Percentiles rank a stretch among this genome's conserved stretches.
These are phyloP conservation scores for Boletellus dicymbophilus DNA, from an alignment of 1,284 basidiomycete genomes.

Conservation along the genomic window DNA sequence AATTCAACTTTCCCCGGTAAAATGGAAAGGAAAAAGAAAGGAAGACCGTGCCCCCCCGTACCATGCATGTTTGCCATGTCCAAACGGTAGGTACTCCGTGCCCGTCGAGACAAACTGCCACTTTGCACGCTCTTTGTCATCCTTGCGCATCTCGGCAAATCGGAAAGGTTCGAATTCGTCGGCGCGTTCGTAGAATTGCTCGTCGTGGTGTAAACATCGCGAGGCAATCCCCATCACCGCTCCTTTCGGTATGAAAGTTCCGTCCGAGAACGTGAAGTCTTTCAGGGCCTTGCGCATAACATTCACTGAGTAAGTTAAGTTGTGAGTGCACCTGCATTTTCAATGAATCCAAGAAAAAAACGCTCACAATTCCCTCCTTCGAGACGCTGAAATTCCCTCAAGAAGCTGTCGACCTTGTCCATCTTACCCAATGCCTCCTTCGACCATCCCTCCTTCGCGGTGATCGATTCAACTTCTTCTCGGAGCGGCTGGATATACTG, in stretches of 20 bases:
- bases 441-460: slow-evolving; percentile 45
- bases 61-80: slow-evolving; percentile 22
- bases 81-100: slow-evolving; percentile 20
- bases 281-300: slow-evolving; percentile 36
- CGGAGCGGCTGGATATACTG: slow-evolving; percentile 41
- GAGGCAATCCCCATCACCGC: slow-evolving; percentile 28
- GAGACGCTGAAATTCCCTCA: slow-evolving; percentile 44
- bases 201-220: slow-evolving; percentile 27
- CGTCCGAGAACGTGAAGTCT: slow-evolving; percentile 44
- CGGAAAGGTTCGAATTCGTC: slow-evolving; percentile 36
- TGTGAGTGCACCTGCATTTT: too few relatives aligned
- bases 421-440: slow-evolving; percentile 42
- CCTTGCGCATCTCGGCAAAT: slow-evolving; percentile 25
- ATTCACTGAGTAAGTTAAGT: slow-evolving; percentile 23
- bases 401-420: slow-evolving; percentile 48
- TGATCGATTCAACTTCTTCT: slow-evolving; percentile 41
- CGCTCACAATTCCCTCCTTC: slow-evolving; percentile 24
- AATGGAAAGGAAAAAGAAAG: background rate
- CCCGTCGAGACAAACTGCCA: slow-evolving; percentile 19
- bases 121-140: slow-evolving; percentile 12
- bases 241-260: slow-evolving; percentile 41
- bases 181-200: slow-evolving; percentile 26
- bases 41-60: too few relatives aligned
- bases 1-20: background rate
- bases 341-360: too few relatives aligned